Evolutionary conservation across 306 rosid species (phyloP), one percentile per base, ranked within the genome.

Genomic region (Malus domestica): DNA sequence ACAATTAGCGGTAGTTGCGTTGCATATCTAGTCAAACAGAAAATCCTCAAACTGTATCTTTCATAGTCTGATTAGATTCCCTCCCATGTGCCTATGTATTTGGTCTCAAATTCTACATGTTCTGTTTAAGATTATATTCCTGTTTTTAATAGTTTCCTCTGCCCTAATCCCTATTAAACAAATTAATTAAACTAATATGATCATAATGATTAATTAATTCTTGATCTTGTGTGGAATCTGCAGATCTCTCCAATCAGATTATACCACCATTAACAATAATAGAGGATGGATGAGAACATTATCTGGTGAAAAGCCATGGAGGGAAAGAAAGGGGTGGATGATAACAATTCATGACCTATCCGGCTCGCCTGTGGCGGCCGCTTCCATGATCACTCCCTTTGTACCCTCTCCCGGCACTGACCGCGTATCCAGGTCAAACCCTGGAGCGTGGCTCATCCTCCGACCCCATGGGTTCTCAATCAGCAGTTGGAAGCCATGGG

Each of bases 321-420:
- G 93, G 66, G 98, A 95, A 62, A 87, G 98, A 81, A 95, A 95
- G 67, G 97, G 98, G 11, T 95, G 98, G 97, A 95, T 90, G 97
- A 78, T 95, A 60, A 95, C 86, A 32, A 79, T 95, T 3, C 91
- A 95, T 23, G 98, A 92, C 76, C 96, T 94, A 16, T 94, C 98
- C 0, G 98, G 98, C 19, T 95, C 98, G 3, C 92, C 97, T 0
- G 97, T 90, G 23, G 98, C 98, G 0, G 90, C 98, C 0, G 98
- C 98, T 10, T 92, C 98, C 18, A 90, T 95, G 90, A 76, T 89
- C 76, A 95, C 98, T 1, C 98, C 98, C 3, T 95, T 95, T 75
- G 98, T 95, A 6, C 96, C 97, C 4, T 95, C 98, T 27, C 97
- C 97, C 0, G 92, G 96, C 14, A 80, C 96, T 0, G 96, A 92